Conservation (phyloP, 192 early-diverging fungal species). For the Podila minutissima region DNA sequence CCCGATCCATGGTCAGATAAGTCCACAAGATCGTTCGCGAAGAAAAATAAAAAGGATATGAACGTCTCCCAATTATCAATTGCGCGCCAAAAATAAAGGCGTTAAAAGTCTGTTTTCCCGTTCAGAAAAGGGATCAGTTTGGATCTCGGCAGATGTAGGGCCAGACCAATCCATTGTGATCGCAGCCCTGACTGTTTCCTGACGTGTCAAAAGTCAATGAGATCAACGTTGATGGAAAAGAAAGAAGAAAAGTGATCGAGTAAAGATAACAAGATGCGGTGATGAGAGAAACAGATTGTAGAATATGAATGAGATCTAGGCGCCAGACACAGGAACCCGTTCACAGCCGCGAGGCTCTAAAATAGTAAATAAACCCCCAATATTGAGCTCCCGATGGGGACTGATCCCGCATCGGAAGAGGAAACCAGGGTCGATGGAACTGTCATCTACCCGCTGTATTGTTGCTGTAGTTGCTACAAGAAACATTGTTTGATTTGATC, state of each 20-base stretch:
- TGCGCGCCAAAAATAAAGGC: too few relatives aligned
- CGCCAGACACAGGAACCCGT: background rate
- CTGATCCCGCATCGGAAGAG: background rate
- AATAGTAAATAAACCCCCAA: conserved; percentile 1
- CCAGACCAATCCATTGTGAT: too few relatives aligned
- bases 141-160: background rate
- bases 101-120: background rate
- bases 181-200: too few relatives aligned
- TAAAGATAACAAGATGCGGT: background rate
- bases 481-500: too few relatives aligned
- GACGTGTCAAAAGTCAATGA: background rate
- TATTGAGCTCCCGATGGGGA: conserved; percentile 3
- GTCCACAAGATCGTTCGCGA: too few relatives aligned
- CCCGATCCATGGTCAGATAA: too few relatives aligned
- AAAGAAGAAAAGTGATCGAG: background rate
- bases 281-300: background rate
- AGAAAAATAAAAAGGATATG: too few relatives aligned
- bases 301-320: background rate
- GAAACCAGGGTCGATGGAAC: background rate
- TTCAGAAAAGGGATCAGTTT: background rate
- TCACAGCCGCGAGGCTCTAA: conserved; percentile 3
- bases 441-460: too few relatives aligned
- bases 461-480: too few relatives aligned
- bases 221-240: background rate
- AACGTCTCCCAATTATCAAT: too few relatives aligned